phyloP scores from a whole-genome alignment of 257 asterid genomes.

The Scutellaria minor region DNA sequence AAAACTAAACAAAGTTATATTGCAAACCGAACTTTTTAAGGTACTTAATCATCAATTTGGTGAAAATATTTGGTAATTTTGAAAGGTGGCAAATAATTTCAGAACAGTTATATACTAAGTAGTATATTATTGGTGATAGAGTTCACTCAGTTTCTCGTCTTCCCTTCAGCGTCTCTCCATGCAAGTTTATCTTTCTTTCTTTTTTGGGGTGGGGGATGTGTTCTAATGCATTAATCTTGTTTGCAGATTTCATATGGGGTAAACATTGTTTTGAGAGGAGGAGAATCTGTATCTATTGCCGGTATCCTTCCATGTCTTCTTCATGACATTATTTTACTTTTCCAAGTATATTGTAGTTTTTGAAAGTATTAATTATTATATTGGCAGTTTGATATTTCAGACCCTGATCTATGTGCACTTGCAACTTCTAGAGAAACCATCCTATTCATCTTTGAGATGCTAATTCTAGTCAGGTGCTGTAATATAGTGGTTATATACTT shows the following conservation, averaged over 20 bases:
- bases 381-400: slow-evolving; percentile 50
- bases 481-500: slow-evolving; percentile 16
- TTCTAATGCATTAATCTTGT: slow-evolving; percentile 30
- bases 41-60: background rate
- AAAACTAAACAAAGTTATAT: background rate
- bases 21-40: background rate
- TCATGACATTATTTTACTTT: slow-evolving; percentile 41
- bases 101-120: background rate
- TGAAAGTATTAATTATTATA: slow-evolving; percentile 29
- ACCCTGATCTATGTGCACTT: slow-evolving; percentile 84
- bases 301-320: slow-evolving; percentile 94
- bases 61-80: background rate
- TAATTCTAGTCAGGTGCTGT: slow-evolving; percentile 81
- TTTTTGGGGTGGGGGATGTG: background rate
- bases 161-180: background rate
- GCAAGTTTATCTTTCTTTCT: background rate
- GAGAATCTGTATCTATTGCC: slow-evolving; percentile 87
- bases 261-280: slow-evolving; percentile 66
- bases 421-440: slow-evolving; percentile 88
- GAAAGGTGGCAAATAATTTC: slow-evolving; percentile 15
- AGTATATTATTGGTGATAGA: background rate
- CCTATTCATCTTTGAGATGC: slow-evolving; percentile 99
- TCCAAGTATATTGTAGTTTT: slow-evolving; percentile 27
- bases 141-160: background rate
- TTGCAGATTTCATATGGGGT: slow-evolving; percentile 80